Evolutionary conservation across 208 protist species (phyloP), one percentile per base, ranked within the genome.

Genomic region (Leishmania turanica): DNA sequence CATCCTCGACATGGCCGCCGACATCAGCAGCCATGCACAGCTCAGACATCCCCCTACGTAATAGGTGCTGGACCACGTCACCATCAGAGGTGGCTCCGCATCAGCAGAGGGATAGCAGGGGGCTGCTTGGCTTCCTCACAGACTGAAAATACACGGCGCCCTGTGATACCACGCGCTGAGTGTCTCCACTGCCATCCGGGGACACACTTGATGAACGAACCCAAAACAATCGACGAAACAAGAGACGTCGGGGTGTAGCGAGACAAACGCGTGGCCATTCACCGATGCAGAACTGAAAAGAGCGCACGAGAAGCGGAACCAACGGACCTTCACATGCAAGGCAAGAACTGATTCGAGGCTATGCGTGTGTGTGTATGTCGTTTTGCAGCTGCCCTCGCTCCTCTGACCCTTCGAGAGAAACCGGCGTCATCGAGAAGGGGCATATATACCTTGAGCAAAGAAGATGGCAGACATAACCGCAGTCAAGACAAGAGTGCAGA

Each of bases 391-490:
- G 5, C 24, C 1, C 19, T 47, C 7, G 9, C 31, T 40, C 31
- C 62, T 34, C 27, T 34, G 9, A 15, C 2, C 7, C 45, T 24
- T 8, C 31, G 19, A 49, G n/a, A 37, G 47, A 13, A 71, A 34
- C 5, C 37, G n/a, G 42, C 51, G 6, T 17, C 13, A 80, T 51
- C 66, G 77, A 51, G 82, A 82, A 42, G 93, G 93, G 8, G 93
- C 76, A 78, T 93, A 90, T 64, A 95, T 89, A 34, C 93, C 91
- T 81, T 96, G 91, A 37, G 91, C 86, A 73, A 95, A 96, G 83
- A 96, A 92, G 17, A 87, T 84, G 62, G 91, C 93, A 65, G 93
- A 95, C 78, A 95, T 78, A 45, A 89, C 2, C 0, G 85, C 93
- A 9, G 90, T 95, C 40, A 92, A 77, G 45, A 92, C 77, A 2